Evolutionary conservation across 352 stramenopile genomes (phyloP), one percentile per base, ranked within the genome.

Genomic region (Pythium phragmitis): DNA sequence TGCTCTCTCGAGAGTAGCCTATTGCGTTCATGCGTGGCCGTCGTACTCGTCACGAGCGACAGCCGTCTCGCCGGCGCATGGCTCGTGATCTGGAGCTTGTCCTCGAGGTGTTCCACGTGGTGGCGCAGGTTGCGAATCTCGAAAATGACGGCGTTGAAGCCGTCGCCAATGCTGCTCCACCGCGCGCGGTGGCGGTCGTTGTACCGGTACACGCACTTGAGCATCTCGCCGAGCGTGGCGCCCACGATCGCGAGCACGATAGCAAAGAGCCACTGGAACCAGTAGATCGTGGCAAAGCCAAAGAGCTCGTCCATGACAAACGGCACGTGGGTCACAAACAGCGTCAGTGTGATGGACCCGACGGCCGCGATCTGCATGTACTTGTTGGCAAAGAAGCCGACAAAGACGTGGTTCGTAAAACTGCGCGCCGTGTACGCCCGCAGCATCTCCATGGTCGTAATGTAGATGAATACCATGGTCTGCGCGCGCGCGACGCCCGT

Each of bases 371-470:
- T 36, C 30, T 86, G 69, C 75, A 93, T 77, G 67, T 79, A 83
- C 57, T 76, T 77, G 70, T 93, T 93, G 30, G 67, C 59, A 43
- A 91, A 77, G 63, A 93, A 89, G 37, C 74, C 68, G 1, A 70
- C 50, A 49, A 85, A 88, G 51, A 91, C 73, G 4, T 77, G 70
- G 53, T 85, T 74, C 11, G 77, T 88, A 56, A 93, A 89, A 60
- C 79, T 87, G 9, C 84, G 82, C 21, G 91, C 70, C 58, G 82
- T 91, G 72, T 86, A 93, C 43, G 84, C 82, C 46, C 84, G 84
- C 39, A 93, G 60, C 34, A 93, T 76, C 37, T 93, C 82, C 17
- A 81, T 91, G 63, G 89, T 87, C 4, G 74, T 72, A 36, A 93
- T 65, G 3, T 67, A 72, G 42, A 89, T 67, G 57, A 93, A 91